These are phyloP conservation scores for Diospyros lotus DNA, from an alignment of 148 eudicot genomes.

Conservation along the genomic window DNA sequence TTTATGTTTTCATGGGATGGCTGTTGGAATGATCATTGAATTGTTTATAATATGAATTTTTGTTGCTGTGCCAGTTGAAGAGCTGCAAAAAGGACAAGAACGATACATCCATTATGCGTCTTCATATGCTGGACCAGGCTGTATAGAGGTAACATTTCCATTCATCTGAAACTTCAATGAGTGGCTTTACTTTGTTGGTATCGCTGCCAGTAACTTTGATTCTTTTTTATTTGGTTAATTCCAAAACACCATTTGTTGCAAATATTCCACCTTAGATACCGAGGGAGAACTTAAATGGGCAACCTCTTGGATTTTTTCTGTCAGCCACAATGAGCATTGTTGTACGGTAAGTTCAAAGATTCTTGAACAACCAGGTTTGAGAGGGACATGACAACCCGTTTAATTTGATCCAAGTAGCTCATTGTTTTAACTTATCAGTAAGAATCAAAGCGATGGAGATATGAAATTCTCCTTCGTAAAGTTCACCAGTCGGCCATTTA, in stretches of 20 bases:
- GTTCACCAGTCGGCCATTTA: conserved; percentile 9
- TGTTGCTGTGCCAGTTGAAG: background rate
- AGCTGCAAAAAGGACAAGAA: background rate
- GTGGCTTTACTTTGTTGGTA: background rate
- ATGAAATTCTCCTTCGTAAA: conserved; percentile 6
- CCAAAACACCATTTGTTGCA: background rate
- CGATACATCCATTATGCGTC: background rate
- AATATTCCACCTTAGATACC: background rate
- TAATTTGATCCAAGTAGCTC: background rate
- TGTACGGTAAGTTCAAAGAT: background rate
- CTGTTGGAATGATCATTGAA: background rate
- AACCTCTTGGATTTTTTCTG: background rate
- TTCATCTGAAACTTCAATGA: background rate
- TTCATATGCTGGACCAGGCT: background rate
- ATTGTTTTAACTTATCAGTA: background rate
- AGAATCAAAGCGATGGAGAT: background rate
- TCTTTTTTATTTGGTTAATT: background rate
- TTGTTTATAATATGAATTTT: background rate
- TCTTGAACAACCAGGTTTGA: conserved; percentile 5
- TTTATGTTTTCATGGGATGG: background rate
- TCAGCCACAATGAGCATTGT: background rate
- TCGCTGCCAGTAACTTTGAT: background rate
- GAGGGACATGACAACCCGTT: background rate
- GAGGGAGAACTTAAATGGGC: background rate
- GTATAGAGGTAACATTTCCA: background rate